Conservation (phyloP, 2,329 filamentous ascomycete genomes). For the Aspergillus ochraceoroseus region DNA sequence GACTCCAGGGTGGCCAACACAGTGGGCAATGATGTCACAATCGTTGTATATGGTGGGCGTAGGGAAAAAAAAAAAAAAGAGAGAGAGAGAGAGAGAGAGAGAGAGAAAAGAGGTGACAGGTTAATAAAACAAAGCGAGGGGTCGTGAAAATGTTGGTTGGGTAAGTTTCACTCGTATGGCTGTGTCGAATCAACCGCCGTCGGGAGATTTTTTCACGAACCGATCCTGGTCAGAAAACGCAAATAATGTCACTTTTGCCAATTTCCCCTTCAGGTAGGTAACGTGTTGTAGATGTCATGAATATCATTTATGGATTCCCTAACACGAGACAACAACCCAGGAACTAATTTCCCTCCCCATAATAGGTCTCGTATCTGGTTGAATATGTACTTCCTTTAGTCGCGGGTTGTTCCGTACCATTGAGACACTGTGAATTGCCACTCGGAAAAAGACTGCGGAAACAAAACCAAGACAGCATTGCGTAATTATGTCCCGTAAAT, state of each 20-base stretch:
- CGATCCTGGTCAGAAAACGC: too few species aligned
- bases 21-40: constrained; percentile 31
- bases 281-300: background rate
- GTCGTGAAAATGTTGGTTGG: constrained; percentile 3
- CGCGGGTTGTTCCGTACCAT: constrained; percentile 2
- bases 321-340: background rate
- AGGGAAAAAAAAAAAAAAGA: constrained; percentile 1
- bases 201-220: constrained; percentile 20
- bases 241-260: too few species aligned
- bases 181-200: constrained; percentile 9
- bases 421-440: constrained; percentile 8
- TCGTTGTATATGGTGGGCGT: constrained; percentile 2
- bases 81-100: too few species aligned
- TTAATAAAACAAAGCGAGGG: constrained; percentile 3
- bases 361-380: constrained; percentile 3
- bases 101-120: background rate
- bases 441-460: constrained; percentile 9
- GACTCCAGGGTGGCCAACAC: constrained; percentile 20
- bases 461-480: constrained; percentile 5
- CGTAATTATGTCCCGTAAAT: constrained; percentile 4
- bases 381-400: constrained; percentile 7
- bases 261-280: constrained; percentile 1
- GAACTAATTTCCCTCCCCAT: background rate
- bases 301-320: background rate
- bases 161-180: constrained; percentile 3